Percentiles rank a stretch among this genome's conserved stretches.
Evolutionary conservation across 2,329 filamentous ascomycete species (phyloP).

Genomic region (Coniochaeta sp.): DNA sequence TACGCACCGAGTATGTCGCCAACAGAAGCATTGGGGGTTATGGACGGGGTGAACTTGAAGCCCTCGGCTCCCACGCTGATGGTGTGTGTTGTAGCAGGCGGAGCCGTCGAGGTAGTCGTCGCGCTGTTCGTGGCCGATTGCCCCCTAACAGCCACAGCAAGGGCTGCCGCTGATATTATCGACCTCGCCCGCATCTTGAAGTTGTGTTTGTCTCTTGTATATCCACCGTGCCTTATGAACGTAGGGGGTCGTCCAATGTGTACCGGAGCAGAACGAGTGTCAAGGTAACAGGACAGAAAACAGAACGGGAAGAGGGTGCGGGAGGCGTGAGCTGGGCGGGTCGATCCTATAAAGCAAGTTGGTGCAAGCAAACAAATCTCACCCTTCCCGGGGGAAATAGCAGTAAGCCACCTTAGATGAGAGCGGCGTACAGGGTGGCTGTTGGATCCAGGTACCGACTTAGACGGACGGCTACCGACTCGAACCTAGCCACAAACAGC

Average conservation of each 20-base stretch:
- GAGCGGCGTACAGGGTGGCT: neutral
- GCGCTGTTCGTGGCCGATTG: neutral
- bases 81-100: neutral
- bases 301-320: neutral
- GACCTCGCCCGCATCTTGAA: neutral
- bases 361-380: neutral
- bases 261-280: neutral
- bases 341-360: neutral
- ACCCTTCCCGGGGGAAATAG: neutral
- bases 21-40: constrained; percentile 24
- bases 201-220: neutral
- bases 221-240: neutral
- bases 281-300: neutral
- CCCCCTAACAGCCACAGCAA: neutral
- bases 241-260: neutral
- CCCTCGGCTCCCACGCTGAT: constrained; percentile 7
- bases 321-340: neutral
- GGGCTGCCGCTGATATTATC: neutral
- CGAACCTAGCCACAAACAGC: neutral
- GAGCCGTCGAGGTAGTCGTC: neutral
- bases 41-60: constrained; percentile 27
- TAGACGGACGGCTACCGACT: neutral
- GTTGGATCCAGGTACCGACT: neutral
- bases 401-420: neutral
- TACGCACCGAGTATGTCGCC: constrained; percentile 41